phyloP scores from a whole-genome alignment of 441 rosid genomes.

The Adansonia gregorii region DNA sequence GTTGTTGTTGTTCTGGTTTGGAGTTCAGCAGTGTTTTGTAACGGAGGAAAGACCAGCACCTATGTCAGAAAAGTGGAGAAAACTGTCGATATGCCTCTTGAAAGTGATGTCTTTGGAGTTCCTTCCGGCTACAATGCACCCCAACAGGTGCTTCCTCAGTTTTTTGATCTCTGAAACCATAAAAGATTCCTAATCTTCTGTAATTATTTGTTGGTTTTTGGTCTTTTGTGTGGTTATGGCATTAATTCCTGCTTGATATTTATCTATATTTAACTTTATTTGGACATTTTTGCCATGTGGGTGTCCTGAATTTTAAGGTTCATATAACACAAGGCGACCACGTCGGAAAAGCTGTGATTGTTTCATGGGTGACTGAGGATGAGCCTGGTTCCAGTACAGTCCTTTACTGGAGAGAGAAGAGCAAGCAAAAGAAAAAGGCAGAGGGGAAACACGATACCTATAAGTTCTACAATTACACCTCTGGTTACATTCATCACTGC shows the following conservation, averaged over 20 bases:
- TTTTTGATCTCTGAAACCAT: no score
- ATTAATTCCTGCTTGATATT: no score
- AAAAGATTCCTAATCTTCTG: no score
- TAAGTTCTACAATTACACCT: conserved; percentile 60
- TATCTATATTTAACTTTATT: no score
- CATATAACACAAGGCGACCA: conserved; percentile 91
- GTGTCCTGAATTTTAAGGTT: conserved; percentile 51
- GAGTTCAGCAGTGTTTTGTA: conserved; percentile 32
- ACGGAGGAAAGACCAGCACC: conserved; percentile 62
- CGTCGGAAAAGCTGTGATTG: conserved; percentile 73
- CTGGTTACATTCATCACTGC: conserved; percentile 90
- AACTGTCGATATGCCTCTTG: conserved; percentile 55
- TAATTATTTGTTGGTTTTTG: no score
- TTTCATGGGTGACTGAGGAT: conserved; percentile 84
- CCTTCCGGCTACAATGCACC: conserved; percentile 69
- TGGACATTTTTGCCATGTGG: background rate
- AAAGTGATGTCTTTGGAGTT: conserved; percentile 42
- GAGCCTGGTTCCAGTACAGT: conserved; percentile 64
- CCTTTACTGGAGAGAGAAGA: conserved; percentile 61
- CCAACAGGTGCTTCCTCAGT: conserved; percentile 46
- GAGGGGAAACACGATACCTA: conserved; percentile 56
- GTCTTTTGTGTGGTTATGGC: no score
- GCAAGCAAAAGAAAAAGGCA: conserved; percentile 44
- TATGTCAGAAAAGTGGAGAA: conserved; percentile 46
- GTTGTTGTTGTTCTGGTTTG: conserved; percentile 11